Conservation (phyloP, 306 rosid genomes). For the Glycine soja region DNA sequence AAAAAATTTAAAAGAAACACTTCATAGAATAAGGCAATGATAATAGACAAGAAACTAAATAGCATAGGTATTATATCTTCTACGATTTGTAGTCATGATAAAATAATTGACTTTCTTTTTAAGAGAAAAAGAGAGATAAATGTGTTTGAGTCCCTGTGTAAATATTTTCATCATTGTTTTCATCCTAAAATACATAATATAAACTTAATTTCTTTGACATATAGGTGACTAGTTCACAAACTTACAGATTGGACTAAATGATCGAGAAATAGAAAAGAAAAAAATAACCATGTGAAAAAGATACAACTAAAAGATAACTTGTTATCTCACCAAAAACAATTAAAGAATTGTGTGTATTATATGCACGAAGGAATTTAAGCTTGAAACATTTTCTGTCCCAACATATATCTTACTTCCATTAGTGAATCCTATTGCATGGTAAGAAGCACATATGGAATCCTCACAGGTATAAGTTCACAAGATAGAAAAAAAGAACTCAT, state of each 20-base stretch:
- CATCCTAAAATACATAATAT: not conserved
- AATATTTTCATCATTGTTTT: not conserved
- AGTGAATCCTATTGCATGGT: not conserved
- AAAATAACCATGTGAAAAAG: not conserved
- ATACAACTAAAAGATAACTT: constrained; percentile 2
- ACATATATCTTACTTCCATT: not conserved
- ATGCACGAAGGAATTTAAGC: not conserved
- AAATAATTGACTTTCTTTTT: not conserved
- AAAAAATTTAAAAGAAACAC: not conserved
- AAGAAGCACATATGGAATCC: not conserved
- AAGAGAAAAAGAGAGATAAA: not conserved
- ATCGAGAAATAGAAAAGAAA: constrained; percentile 14
- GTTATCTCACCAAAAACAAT: constrained; percentile 7
- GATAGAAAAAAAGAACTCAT: not conserved
- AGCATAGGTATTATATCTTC: too few species aligned
- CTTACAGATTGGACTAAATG: constrained; percentile 11
- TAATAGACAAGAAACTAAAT: too few species aligned
- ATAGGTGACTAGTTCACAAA: not conserved
- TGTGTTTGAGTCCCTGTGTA: not conserved
- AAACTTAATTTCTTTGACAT: not conserved
- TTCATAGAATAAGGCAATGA: not conserved
- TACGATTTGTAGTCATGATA: too few species aligned
- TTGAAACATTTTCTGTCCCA: not conserved
- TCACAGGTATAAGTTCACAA: not conserved
- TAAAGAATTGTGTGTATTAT: too few species aligned